These are phyloP conservation scores for Solanum ossicruentum DNA, from an alignment of 257 asterid species.

Conservation along the genomic window DNA sequence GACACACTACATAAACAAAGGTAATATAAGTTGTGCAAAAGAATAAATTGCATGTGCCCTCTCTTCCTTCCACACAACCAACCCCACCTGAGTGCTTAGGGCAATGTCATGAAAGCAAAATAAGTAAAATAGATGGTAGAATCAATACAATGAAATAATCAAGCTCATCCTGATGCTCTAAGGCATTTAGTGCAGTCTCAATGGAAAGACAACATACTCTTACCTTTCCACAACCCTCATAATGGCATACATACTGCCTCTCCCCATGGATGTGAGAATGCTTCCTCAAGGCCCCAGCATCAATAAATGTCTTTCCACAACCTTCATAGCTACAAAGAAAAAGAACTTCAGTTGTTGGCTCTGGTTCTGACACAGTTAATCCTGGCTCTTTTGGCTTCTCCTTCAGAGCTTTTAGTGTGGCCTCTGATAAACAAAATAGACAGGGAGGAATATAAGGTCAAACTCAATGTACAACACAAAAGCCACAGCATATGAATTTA, in stretches of 20 bases:
- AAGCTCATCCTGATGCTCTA: background rate
- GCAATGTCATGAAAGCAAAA: background rate
- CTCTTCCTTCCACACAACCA: background rate
- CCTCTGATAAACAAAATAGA: constrained; percentile 36
- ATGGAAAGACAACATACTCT: background rate
- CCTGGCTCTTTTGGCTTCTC: constrained; percentile 60
- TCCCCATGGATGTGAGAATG: constrained; percentile 98
- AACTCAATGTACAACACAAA: background rate
- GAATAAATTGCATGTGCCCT: background rate
- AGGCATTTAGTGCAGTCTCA: background rate
- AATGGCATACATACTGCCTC: constrained; percentile 88
- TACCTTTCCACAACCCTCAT: constrained; percentile 82
- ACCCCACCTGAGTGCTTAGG: background rate
- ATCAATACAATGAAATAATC: background rate
- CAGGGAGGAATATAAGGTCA: constrained; percentile 6
- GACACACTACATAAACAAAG: background rate
- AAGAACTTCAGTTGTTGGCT: constrained; percentile 92
- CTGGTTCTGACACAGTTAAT: constrained; percentile 69
- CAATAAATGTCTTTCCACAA: constrained; percentile 96
- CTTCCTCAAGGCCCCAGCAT: constrained; percentile 94
- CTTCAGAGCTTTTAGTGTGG: constrained; percentile 47
- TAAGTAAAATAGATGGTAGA: background rate
- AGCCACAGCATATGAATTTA: background rate
- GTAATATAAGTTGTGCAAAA: background rate
- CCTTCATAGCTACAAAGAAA: constrained; percentile 96